These are phyloP conservation scores for Asterochloris erici DNA, from an alignment of 139 green algal genomes.

Conservation along the genomic window DNA sequence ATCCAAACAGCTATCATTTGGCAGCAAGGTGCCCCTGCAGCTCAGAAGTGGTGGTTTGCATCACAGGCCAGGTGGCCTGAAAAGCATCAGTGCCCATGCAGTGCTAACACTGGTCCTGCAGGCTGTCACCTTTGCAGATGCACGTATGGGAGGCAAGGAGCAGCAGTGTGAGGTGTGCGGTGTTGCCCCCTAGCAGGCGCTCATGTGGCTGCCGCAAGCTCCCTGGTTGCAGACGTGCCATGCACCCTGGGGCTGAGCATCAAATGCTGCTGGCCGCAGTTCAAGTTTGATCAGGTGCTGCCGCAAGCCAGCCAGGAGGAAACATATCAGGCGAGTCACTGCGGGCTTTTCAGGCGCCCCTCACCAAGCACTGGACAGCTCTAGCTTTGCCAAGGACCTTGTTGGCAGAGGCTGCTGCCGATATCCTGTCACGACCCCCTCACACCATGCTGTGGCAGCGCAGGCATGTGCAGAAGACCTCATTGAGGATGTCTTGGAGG, in stretches of 20 bases:
- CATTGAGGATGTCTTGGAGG: slow-evolving; percentile 44
- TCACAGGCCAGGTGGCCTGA: not conserved
- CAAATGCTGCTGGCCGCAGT: not conserved
- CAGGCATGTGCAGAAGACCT: slow-evolving; percentile 54
- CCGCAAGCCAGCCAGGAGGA: slow-evolving; percentile 13
- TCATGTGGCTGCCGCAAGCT: not conserved
- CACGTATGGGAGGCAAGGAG: not conserved
- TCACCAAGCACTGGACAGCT: not conserved
- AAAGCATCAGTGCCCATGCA: not conserved
- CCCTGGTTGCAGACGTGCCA: not conserved
- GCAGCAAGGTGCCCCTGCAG: not conserved
- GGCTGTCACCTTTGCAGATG: not conserved
- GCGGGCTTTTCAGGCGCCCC: too few species aligned
- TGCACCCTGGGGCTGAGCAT: not conserved
- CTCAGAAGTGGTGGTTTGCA: not conserved
- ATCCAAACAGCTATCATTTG: not conserved
- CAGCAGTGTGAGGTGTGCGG: not conserved
- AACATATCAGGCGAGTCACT: not conserved
- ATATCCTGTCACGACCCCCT: not conserved
- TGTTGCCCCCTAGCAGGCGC: not conserved
- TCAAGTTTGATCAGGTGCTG: slow-evolving; percentile 14
- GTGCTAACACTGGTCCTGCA: not conserved
- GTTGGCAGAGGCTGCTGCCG: not conserved
- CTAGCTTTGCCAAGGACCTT: not conserved
- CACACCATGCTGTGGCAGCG: not conserved